Evolutionary conservation across 305 asterid genomes (phyloP).

Genomic region (Fraxinus dipetala): DNA sequence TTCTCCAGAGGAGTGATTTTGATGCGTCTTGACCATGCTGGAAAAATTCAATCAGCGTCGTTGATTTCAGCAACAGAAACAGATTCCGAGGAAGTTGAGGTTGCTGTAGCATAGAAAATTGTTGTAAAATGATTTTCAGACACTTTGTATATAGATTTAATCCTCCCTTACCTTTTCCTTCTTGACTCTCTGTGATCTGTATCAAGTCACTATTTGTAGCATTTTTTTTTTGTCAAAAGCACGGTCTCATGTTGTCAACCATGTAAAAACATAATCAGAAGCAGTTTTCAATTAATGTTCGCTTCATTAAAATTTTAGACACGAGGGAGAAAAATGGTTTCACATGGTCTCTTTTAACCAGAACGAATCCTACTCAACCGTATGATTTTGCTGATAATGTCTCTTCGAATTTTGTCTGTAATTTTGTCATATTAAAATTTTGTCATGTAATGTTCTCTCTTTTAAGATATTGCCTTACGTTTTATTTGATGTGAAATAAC

Average conservation of each 20-base stretch:
- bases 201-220: not conserved
- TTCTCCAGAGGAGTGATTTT: constrained; percentile 78
- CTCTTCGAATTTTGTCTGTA: not conserved
- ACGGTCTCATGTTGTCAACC: not conserved
- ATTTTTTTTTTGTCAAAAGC: not conserved
- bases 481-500: not conserved
- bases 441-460: not conserved
- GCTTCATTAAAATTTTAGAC: not conserved
- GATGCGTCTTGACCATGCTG: constrained; percentile 95
- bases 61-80: constrained; percentile 73
- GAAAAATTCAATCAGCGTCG: constrained; percentile 89
- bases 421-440: not conserved
- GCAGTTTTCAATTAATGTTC: not conserved
- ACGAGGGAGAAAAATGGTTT: not conserved
- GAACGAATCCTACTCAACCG: not conserved
- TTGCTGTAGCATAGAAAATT: constrained; percentile 21
- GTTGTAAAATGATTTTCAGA: not conserved
- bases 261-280: not conserved
- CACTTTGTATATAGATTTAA: not conserved
- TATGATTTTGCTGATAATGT: not conserved
- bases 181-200: not conserved
- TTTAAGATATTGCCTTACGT: not conserved
- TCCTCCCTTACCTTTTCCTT: not conserved
- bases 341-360: not conserved
- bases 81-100: constrained; percentile 53